A percentile compares a stretch with the other conserved stretches of the same genome.
Evolutionary conservation across 2,329 filamentous ascomycete species (phyloP).

Genomic region (Periconia macrospinosa): DNA sequence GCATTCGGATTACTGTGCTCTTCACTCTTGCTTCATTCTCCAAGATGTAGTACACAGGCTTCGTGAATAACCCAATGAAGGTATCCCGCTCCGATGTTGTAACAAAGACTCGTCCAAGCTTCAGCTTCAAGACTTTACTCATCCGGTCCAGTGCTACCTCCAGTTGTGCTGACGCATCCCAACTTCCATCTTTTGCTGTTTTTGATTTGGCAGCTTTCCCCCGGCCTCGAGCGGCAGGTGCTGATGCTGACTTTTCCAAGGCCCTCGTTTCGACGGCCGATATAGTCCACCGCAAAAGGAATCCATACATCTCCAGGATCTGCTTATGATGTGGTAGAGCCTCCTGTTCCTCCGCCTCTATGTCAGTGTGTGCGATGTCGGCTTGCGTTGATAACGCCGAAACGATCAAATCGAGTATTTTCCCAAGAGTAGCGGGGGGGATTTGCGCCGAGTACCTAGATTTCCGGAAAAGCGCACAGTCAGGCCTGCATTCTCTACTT

Average conservation of each 20-base stretch:
- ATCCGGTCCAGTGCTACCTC: slow-evolving; percentile 89
- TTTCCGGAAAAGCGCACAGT: slow-evolving; percentile 65
- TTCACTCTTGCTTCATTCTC: slow-evolving; percentile 95
- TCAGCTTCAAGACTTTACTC: slow-evolving; percentile 93
- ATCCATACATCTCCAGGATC: slow-evolving; percentile 90
- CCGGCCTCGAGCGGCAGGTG: slow-evolving; percentile 71
- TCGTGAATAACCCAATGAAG: slow-evolving; percentile 87
- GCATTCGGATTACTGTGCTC: slow-evolving; percentile 86
- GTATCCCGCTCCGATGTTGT: slow-evolving; percentile 96
- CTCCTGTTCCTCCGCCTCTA: slow-evolving; percentile 85
- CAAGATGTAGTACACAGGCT: slow-evolving; percentile 89
- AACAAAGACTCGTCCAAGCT: slow-evolving; percentile 88
- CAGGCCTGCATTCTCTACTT: slow-evolving; percentile 43
- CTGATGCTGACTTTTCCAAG: slow-evolving; percentile 79
- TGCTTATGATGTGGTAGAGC: slow-evolving; percentile 84
- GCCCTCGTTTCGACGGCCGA: slow-evolving; percentile 93
- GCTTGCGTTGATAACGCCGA: slow-evolving; percentile 85
- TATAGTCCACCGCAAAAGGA: slow-evolving; percentile 92
- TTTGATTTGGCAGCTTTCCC: slow-evolving; percentile 75
- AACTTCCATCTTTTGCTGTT: slow-evolving; percentile 70
- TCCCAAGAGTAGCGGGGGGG: slow-evolving; percentile 81
- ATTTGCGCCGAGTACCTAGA: slow-evolving; percentile 81
- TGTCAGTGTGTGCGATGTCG: slow-evolving; percentile 80
- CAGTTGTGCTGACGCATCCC: slow-evolving; percentile 88
- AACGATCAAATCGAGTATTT: slow-evolving; percentile 86